These are phyloP conservation scores for Paratinospora sagittata DNA, from an alignment of 164 flowering plant genomes.

Conservation along the genomic window DNA sequence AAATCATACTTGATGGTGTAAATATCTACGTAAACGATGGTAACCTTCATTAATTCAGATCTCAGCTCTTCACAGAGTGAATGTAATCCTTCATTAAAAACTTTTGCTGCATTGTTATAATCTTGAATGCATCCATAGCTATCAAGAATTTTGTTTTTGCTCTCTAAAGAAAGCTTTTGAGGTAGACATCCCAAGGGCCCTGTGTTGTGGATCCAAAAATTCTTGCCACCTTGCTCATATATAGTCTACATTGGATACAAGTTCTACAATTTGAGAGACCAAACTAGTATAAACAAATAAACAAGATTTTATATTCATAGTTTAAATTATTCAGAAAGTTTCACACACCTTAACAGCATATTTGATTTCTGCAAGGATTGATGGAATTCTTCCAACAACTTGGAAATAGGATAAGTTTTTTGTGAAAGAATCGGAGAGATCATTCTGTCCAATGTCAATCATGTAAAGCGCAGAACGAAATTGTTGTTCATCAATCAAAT, in stretches of 20 bases:
- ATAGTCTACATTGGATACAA: slow-evolving; percentile 26
- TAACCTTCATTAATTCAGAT: slow-evolving; percentile 25
- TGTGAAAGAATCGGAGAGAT: slow-evolving; percentile 36
- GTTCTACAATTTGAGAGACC: slow-evolving; percentile 1
- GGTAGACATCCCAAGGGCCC: slow-evolving; percentile 63
- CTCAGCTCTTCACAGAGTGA: slow-evolving; percentile 29
- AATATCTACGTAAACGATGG: slow-evolving; percentile 45
- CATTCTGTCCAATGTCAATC: slow-evolving; percentile 63
- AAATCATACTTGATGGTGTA: slow-evolving; percentile 49
- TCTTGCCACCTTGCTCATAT: slow-evolving; percentile 46
- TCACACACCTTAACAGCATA: slow-evolving; percentile 23
- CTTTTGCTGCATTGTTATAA: slow-evolving; percentile 40
- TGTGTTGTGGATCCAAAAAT: slow-evolving; percentile 58
- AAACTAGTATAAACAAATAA: background rate
- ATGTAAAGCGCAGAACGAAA: slow-evolving; percentile 46
- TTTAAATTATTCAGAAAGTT: background rate
- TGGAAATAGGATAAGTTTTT: slow-evolving; percentile 28
- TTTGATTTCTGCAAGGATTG: slow-evolving; percentile 43
- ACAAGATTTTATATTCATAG: no score
- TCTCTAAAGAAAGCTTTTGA: slow-evolving; percentile 34
- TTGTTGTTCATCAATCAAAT: slow-evolving; percentile 28
- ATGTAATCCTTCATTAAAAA: slow-evolving; percentile 31
- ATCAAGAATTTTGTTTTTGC: slow-evolving; percentile 26
- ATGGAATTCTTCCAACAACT: slow-evolving; percentile 39
- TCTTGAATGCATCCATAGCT: slow-evolving; percentile 37